phyloP scores from a whole-genome alignment of 306 rosid species.

The Glycine latifolia region DNA sequence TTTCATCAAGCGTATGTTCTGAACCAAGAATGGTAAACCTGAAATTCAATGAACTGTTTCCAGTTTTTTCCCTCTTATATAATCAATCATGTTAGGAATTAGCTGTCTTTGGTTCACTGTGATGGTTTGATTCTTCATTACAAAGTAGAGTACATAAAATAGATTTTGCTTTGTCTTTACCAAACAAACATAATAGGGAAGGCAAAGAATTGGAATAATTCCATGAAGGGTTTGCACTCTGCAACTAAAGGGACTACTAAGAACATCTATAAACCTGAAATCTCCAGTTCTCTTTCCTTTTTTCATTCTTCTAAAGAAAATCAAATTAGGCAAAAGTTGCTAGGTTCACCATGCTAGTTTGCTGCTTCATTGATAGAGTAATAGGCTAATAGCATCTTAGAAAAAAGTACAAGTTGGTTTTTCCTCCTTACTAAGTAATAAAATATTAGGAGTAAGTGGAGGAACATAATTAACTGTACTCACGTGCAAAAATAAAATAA shows the following conservation, averaged over 20 bases:
- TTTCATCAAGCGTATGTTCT: slow-evolving; percentile 9
- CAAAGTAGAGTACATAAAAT: background rate
- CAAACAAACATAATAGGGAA: slow-evolving; percentile 13
- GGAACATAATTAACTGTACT: background rate
- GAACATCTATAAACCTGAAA: background rate
- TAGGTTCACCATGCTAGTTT: slow-evolving; percentile 24
- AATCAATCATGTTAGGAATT: slow-evolving; percentile 8
- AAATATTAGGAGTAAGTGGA: background rate
- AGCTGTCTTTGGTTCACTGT: background rate
- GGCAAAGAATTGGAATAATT: slow-evolving; percentile 15
- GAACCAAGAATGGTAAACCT: slow-evolving; percentile 19
- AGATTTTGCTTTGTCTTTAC: background rate
- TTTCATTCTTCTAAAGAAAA: background rate
- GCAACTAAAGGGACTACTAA: background rate
- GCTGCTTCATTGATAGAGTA: slow-evolving; percentile 4
- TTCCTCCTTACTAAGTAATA: background rate
- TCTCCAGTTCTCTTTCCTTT: background rate
- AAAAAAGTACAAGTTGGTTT: background rate
- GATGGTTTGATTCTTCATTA: slow-evolving; percentile 14
- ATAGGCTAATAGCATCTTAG: background rate
- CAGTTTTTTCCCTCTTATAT: background rate
- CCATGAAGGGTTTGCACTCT: slow-evolving; percentile 10
- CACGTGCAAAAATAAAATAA: background rate
- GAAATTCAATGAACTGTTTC: slow-evolving; percentile 13
- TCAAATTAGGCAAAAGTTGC: slow-evolving; percentile 22